These are phyloP conservation scores for Rhododendron kiyosumense DNA, from an alignment of 148 eudicot genomes.

Conservation along the genomic window DNA sequence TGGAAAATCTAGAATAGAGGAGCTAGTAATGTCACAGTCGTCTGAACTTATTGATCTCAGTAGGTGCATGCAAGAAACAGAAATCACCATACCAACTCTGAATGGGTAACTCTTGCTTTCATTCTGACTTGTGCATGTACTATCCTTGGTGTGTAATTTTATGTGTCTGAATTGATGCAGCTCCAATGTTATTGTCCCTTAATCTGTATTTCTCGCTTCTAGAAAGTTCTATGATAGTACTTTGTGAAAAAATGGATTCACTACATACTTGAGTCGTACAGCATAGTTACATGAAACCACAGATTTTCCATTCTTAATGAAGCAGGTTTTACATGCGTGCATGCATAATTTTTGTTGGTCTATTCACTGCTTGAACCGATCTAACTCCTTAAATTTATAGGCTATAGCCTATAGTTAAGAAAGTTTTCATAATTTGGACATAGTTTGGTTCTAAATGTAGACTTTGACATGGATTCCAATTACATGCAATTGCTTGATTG, in stretches of 20 bases:
- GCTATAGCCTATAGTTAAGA: neutral
- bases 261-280: neutral
- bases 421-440: too few species aligned
- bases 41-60: slow-evolving; percentile 65
- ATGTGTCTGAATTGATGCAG: neutral
- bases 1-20: slow-evolving; percentile 24
- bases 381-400: too few species aligned
- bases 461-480: neutral
- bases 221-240: neutral
- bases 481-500: neutral
- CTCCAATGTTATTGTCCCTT: neutral
- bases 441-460: too few species aligned
- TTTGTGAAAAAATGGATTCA: neutral
- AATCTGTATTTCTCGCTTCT: neutral
- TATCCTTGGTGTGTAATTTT: neutral
- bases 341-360: neutral
- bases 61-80: slow-evolving; percentile 55
- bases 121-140: neutral
- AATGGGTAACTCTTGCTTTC: slow-evolving; percentile 60
- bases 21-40: slow-evolving; percentile 18
- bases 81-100: slow-evolving; percentile 80
- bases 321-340: neutral
- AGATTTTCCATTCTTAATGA: neutral
- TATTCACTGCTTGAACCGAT: too few species aligned
- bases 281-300: neutral